Percentiles rank a stretch among this genome's conserved stretches.
phyloP scores from a whole-genome alignment of 257 asterid species.

The Craterostigma plantagineum region DNA sequence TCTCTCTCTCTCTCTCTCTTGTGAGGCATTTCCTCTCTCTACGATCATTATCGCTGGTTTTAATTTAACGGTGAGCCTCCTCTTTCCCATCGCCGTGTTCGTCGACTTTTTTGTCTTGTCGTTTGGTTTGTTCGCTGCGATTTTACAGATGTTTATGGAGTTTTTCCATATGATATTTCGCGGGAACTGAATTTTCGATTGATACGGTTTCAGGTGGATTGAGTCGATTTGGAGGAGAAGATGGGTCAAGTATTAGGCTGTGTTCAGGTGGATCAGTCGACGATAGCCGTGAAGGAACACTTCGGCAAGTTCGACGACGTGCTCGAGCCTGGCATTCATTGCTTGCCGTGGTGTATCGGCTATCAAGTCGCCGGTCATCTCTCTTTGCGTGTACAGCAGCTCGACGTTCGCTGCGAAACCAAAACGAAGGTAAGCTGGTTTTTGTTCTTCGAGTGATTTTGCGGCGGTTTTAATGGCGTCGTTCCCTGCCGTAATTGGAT shows the following conservation, averaged over 20 bases:
- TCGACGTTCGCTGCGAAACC: slow-evolving; percentile 23
- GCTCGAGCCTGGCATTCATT: slow-evolving; percentile 22
- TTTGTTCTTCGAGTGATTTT: neutral
- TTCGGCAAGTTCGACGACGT: slow-evolving; percentile 14
- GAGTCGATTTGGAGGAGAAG: slow-evolving; percentile 8
- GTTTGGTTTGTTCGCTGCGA: too few relatives aligned
- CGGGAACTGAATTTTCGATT: too few relatives aligned
- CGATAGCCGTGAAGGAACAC: slow-evolving; percentile 18
- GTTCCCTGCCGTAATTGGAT: neutral
- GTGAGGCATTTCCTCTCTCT: too few relatives aligned
- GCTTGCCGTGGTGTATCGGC: slow-evolving; percentile 18
- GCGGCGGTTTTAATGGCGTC: neutral
- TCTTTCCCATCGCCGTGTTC: too few relatives aligned
- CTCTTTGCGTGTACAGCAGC: slow-evolving; percentile 22
- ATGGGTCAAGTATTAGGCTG: slow-evolving; percentile 22
- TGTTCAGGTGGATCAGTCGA: slow-evolving; percentile 18
- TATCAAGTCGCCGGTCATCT: slow-evolving; percentile 14
- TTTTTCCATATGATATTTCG: too few relatives aligned
- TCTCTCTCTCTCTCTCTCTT: too few relatives aligned
- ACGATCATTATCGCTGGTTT: too few relatives aligned
- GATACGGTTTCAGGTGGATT: neutral
- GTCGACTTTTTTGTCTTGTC: too few relatives aligned
- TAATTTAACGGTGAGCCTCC: too few relatives aligned
- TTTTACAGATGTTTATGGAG: too few relatives aligned
- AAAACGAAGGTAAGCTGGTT: slow-evolving; percentile 14